Percentiles rank a stretch among this genome's conserved stretches.
Conservation (phyloP, 2,329 filamentous ascomycete genomes). For the Zymoseptoria pseudotritici region DNA sequence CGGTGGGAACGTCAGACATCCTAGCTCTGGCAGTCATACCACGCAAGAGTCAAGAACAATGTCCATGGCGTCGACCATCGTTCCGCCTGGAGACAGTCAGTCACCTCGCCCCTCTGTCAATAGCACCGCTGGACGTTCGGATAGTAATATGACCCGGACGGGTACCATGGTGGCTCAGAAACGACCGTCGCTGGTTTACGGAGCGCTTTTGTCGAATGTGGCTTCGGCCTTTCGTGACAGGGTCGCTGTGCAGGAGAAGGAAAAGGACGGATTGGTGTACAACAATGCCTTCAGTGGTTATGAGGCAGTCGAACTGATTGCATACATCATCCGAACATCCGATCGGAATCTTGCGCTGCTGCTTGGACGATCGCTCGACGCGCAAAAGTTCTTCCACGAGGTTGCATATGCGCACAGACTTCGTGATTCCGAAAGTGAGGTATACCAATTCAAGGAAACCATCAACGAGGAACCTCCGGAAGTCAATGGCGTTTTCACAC, state of each 20-base stretch:
- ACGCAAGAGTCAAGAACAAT: conserved; percentile 58
- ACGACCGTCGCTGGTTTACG: conserved; percentile 80
- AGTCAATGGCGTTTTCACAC: conserved; percentile 93
- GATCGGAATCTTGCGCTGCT: conserved; percentile 90
- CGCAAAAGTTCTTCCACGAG: conserved; percentile 98
- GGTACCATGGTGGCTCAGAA: conserved; percentile 52
- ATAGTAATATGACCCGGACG: conserved; percentile 29
- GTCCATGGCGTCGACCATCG: conserved; percentile 85
- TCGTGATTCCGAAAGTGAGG: conserved; percentile 85
- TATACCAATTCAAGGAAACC: conserved; percentile 94
- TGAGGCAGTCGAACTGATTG: conserved; percentile 90
- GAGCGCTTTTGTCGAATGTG: conserved; percentile 85
- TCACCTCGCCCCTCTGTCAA: conserved; percentile 22
- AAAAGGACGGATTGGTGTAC: conserved; percentile 95
- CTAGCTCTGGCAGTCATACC: conserved; percentile 29
- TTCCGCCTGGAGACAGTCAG: conserved; percentile 37
- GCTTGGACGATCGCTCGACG: conserved; percentile 83
- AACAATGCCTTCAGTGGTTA: conserved; percentile 94
- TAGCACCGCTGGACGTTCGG: conserved; percentile 26
- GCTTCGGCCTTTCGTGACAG: conserved; percentile 87
- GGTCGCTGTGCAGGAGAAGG: conserved; percentile 76
- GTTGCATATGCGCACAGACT: conserved; percentile 95
- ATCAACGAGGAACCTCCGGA: conserved; percentile 76
- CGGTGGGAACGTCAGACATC: conserved; percentile 16
- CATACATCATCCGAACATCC: conserved; percentile 93